Evolutionary conservation across 2,329 filamentous ascomycete genomes (phyloP).

Genomic region (Colletotrichum noveboracense): DNA sequence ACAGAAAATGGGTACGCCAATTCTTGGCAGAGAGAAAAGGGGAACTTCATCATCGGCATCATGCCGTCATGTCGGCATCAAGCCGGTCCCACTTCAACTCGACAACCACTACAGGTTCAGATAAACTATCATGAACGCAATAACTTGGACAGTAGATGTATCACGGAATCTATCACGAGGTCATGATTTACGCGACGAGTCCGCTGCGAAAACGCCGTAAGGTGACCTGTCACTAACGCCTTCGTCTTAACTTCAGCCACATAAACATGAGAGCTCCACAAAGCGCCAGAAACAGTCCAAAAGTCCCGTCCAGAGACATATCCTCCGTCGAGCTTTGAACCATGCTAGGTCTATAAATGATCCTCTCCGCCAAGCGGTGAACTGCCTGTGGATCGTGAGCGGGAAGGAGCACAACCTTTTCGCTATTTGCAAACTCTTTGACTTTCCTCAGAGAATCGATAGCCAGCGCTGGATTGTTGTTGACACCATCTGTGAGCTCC

Average conservation of each 20-base stretch:
- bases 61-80: neutral
- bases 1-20: neutral
- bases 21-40: neutral
- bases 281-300: neutral
- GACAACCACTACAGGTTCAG: neutral
- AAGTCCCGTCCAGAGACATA: rapidly evolving
- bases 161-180: too few species aligned
- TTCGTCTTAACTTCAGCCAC: neutral
- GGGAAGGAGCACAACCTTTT: neutral
- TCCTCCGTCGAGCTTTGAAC: neutral
- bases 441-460: neutral
- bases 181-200: neutral
- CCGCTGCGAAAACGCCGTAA: neutral
- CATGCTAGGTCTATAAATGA: neutral
- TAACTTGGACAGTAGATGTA: too few species aligned
- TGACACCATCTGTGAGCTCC: neutral
- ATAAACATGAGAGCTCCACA: neutral
- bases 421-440: neutral
- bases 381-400: neutral
- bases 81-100: neutral
- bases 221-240: neutral
- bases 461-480: neutral
- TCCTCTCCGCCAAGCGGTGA: neutral
- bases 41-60: neutral
- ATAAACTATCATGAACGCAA: rapidly evolving